Percentiles rank a stretch among this genome's conserved stretches.
Evolutionary conservation across 306 rosid species (phyloP).

Genomic region (Arachis stenosperma): DNA sequence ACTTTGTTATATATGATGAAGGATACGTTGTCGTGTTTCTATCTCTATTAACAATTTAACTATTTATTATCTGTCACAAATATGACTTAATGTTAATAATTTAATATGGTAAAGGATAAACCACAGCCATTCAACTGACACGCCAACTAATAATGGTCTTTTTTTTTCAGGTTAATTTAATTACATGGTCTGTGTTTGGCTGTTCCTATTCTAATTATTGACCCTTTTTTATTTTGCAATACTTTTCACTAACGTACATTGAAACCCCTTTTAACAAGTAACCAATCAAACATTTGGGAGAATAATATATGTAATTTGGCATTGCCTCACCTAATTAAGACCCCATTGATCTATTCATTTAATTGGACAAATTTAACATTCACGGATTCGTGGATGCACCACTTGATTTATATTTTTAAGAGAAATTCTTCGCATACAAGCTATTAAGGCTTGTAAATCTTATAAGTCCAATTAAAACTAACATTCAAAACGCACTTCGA

Average conservation of each 20-base stretch:
- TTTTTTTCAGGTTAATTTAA: background rate
- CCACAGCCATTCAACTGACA: background rate
- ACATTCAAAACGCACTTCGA: no score
- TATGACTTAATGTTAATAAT: background rate
- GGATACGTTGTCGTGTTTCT: no score
- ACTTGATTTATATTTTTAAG: background rate
- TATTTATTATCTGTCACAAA: no score
- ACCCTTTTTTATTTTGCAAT: background rate
- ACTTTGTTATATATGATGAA: no score
- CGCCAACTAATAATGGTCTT: background rate
- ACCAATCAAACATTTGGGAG: conserved; percentile 2
- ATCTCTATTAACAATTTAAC: no score
- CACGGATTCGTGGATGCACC: background rate
- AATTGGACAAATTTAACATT: background rate
- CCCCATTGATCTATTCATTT: background rate
- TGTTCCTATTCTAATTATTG: background rate
- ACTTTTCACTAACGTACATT: background rate
- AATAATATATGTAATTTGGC: background rate
- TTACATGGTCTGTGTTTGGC: background rate
- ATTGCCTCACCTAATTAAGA: background rate
- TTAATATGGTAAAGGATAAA: background rate
- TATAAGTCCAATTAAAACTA: no score
- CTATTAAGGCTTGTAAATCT: no score
- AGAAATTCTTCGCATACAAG: no score
- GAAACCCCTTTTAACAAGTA: background rate